phyloP scores from a whole-genome alignment of 352 stramenopile genomes.

The Globisporangium nodosum region DNA sequence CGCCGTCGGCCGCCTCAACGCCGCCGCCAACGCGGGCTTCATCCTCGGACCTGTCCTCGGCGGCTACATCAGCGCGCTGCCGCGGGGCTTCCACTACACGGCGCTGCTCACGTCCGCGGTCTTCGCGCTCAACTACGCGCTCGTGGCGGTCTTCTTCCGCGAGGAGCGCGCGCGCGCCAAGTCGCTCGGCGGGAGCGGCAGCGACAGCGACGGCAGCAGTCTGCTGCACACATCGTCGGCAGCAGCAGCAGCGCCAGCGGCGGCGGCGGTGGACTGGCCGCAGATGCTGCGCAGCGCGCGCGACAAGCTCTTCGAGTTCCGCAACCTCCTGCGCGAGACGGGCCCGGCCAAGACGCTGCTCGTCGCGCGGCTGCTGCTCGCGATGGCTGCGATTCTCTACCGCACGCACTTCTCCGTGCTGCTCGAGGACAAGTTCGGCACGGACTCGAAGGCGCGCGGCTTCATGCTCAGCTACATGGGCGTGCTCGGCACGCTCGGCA shows the following conservation, averaged over 20 bases:
- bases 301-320: slow-evolving; percentile 58
- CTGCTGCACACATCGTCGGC: neutral
- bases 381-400: slow-evolving; percentile 72
- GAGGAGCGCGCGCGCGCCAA: slow-evolving; percentile 7
- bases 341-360: slow-evolving; percentile 63
- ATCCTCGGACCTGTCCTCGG: slow-evolving; percentile 68
- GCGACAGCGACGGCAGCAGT: neutral
- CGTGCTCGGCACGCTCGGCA: slow-evolving; percentile 55
- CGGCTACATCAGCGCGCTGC: slow-evolving; percentile 59
- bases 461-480: slow-evolving; percentile 84
- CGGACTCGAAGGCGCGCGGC: slow-evolving; percentile 51
- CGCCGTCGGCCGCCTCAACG: slow-evolving; percentile 67
- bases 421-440: slow-evolving; percentile 75
- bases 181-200: slow-evolving; percentile 5
- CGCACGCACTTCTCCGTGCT: slow-evolving; percentile 74
- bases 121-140: slow-evolving; percentile 63
- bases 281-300: slow-evolving; percentile 38
- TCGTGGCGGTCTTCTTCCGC: slow-evolving; percentile 54
- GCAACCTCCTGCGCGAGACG: slow-evolving; percentile 53
- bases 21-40: slow-evolving; percentile 65
- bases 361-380: slow-evolving; percentile 60
- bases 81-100: slow-evolving; percentile 79
- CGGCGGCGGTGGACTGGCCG: slow-evolving; percentile 20
- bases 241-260: neutral
- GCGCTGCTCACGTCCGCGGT: slow-evolving; percentile 61